Base-by-base conservation (phyloP, 257 asterid species). In the Fraxinus quadrangulata region DNA sequence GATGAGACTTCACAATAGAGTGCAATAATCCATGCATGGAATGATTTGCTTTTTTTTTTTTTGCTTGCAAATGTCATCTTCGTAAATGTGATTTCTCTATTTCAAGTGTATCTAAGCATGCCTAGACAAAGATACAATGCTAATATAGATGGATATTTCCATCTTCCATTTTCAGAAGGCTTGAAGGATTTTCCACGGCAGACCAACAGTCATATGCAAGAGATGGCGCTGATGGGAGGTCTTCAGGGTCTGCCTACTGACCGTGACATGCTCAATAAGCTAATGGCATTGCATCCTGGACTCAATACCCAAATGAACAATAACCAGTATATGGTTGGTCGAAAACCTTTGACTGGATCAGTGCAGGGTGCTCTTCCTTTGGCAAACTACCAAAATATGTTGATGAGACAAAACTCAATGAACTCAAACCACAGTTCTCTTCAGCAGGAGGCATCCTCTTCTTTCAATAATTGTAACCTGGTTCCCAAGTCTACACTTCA, bases 391-490 rank as follows among this genome's bases (percentile, higher is more conserved):
- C 97, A 89, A 49, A 93, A 84, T 82, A 67, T 92, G 85, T 81
- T 93, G 72, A 82, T 83, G 85, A 88, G 98, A 79, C 98, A 92
- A 70, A 91, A 85, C 84, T 93, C 99, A n/a, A 89, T 85, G 88
- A 90, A 82, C 85, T 81, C 96, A n/a, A 77, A 85, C 56, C 78
- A 86, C 63, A 83, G 81, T 42, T 75, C 88, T 33, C 74, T 66
- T 47, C 88, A 87, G 30, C 91, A 85, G 67, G 97, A 91, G 72
- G 82, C 85, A 2, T 80, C 95, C 28, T 81, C 92, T 31, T 88
- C 96, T 75, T 86, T 85, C 63, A 84, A 74, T 54, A 80, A 80
- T 47, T 74, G 88, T 65, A 79, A 79, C 85, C 94, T 79, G 42
- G 75, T 77, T 77, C 85, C 86, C 30, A 72, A 84, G 39, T 84